Base-by-base conservation (phyloP, 1,284 basidiomycete genomes). In the Flammula alnicola region DNA sequence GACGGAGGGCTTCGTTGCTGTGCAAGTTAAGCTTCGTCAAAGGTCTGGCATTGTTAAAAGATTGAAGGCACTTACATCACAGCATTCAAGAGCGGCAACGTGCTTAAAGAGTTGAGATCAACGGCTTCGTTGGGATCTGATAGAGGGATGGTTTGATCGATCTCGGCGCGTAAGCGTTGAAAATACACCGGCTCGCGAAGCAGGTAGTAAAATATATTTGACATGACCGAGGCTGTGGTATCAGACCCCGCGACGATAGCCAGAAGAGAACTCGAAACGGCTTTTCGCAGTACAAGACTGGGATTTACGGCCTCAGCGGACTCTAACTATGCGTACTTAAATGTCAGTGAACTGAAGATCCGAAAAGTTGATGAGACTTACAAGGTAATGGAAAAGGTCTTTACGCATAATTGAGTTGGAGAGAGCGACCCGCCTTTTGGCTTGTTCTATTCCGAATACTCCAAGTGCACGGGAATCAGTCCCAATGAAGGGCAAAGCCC, bases 1-100 rank as follows among this genome's bases (percentile, higher is more conserved):
- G 65, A 25, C 85, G 73, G 37, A 87, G 61, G 0, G 76, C 67
- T 60, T 87, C 84, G 30, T 85, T 83, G 49, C 84, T 86, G 61
- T 9, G 9, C n/a, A n/a, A n/a, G n/a, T n/a, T n/a, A n/a, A n/a
- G n/a, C n/a, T n/a, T n/a, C n/a, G n/a, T n/a, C n/a, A n/a, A n/a
- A n/a, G n/a, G n/a, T n/a, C n/a, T n/a, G n/a, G n/a, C n/a, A n/a
- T n/a, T n/a, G n/a, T n/a, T n/a, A n/a, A 3, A 12, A n/a, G n/a
- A n/a, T n/a, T n/a, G n/a, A n/a, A n/a, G n/a, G n/a, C n/a, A 39
- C 44, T 14, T 32, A 47, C 44, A 39, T 39, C 5, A 47, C 20
- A 8, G 44, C 44, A n/a, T 47, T 47, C n/a, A 39, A 14, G 14
- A 47, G 32, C 10, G 35, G 44, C 20, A 47, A n/a, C n/a, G n/a